Evolutionary conservation across 2,329 filamentous ascomycete species (phyloP).

Genomic region (Pseudodiploospora longispora): DNA sequence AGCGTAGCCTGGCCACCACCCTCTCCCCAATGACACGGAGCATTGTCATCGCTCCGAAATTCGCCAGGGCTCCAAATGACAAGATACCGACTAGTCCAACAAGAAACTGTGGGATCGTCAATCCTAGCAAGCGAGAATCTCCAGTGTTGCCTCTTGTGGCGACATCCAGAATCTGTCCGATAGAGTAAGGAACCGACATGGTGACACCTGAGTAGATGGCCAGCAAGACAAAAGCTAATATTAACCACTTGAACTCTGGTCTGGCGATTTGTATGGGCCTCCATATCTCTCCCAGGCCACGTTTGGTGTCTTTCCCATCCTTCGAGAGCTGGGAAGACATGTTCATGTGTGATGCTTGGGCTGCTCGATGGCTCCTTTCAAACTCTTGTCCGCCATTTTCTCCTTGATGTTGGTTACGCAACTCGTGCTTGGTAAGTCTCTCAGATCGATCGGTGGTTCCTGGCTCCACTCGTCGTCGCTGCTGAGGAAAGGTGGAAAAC

Average conservation of each 20-base stretch:
- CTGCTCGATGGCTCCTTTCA: constrained; percentile 71
- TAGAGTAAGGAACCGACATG: constrained; percentile 94
- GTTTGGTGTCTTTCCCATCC: constrained; percentile 56
- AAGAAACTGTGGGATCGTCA: constrained; percentile 85
- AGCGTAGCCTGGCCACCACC: constrained; percentile 82
- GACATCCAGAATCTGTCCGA: constrained; percentile 89
- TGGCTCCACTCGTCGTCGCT: too few species aligned
- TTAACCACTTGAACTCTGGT: constrained; percentile 73
- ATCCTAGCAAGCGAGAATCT: constrained; percentile 67
- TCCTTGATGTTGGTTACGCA: constrained; percentile 17
- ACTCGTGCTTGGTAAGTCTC: too few species aligned
- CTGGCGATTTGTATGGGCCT: constrained; percentile 81
- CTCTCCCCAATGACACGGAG: constrained; percentile 90
- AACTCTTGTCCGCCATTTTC: constrained; percentile 35
- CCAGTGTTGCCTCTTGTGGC: constrained; percentile 66
- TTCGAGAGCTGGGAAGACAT: constrained; percentile 80
- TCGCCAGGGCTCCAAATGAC: constrained; percentile 76
- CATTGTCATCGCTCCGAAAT: constrained; percentile 89
- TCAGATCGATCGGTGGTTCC: too few species aligned
- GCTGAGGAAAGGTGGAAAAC: too few species aligned
- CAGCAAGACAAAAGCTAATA: constrained; percentile 73
- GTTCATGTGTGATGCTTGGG: constrained; percentile 82
- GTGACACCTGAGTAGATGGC: constrained; percentile 90
- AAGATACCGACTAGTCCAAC: constrained; percentile 67
- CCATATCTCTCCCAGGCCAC: constrained; percentile 70